Conservation (phyloP, 768 basidiomycete species). For the Lentinula edodes region DNA sequence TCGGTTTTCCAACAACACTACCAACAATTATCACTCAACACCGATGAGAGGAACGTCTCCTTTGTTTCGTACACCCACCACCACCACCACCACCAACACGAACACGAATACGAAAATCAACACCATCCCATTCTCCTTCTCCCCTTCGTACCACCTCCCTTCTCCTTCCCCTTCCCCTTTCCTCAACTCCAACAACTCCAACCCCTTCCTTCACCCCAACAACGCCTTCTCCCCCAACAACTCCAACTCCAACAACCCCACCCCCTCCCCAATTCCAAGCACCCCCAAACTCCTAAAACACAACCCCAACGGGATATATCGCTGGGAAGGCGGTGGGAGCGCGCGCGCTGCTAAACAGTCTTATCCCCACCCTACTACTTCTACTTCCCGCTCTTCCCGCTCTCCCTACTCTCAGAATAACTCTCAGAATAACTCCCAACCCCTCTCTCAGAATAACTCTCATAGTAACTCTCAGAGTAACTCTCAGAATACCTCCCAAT, state of each 20-base stretch:
- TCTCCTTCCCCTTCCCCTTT: constrained; percentile 24
- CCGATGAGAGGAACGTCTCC: constrained; percentile 33
- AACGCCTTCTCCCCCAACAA: too few species aligned
- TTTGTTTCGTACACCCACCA: constrained; percentile 11
- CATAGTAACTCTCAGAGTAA: too few species aligned
- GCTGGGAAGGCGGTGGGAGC: constrained; percentile 75
- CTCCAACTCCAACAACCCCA: too few species aligned
- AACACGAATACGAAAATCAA: background rate
- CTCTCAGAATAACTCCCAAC: too few species aligned
- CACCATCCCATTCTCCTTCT: constrained; percentile 15
- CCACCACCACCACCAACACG: constrained; percentile 7
- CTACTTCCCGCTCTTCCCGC: too few species aligned
- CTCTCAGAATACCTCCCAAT: too few species aligned
- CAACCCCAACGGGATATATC: constrained; percentile 73
- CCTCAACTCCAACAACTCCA: too few species aligned
- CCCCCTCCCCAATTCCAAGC: constrained; percentile 37
- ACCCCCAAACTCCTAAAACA: constrained; percentile 47
- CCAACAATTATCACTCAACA: constrained; percentile 21
- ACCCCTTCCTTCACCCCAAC: too few species aligned
- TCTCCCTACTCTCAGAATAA: too few species aligned
- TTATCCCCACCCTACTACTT: too few species aligned
- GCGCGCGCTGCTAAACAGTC: constrained; percentile 21
- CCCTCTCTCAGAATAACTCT: too few species aligned
- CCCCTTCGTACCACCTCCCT: constrained; percentile 13
- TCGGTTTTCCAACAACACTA: constrained; percentile 48